phyloP scores from a whole-genome alignment of 1,139 yeast species.

The Debaryomyces singareniensis region DNA sequence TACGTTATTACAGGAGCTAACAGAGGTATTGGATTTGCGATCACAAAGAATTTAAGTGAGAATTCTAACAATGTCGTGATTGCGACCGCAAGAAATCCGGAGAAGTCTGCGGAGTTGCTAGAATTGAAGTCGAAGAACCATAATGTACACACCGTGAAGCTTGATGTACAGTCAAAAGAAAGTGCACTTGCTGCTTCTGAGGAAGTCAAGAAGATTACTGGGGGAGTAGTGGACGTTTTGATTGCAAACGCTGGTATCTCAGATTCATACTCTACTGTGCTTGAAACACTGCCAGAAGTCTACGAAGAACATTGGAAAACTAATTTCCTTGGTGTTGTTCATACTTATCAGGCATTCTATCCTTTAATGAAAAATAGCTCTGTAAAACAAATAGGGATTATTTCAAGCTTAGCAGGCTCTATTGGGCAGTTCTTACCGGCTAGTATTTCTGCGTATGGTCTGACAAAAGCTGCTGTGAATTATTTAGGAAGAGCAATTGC shows the following conservation, averaged over 20 bases:
- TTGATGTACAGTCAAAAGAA: conserved; percentile 2
- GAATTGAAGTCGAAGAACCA: conserved; percentile 6
- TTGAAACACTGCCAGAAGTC: conserved; percentile 10
- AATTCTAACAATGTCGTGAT: conserved; percentile 8
- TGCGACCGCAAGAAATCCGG: conserved; percentile 14
- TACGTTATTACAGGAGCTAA: conserved; percentile 13
- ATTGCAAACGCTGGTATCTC: conserved; percentile 14
- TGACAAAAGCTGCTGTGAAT: conserved; percentile 25
- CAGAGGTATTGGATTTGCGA: conserved; percentile 16
- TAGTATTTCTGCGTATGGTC: conserved; percentile 17
- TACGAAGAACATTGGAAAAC: conserved; percentile 13
- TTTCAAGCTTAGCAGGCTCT: conserved; percentile 19
- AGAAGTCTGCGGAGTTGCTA: conserved; percentile 9
- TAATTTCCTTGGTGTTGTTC: conserved; percentile 25
- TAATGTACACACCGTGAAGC: conserved; percentile 3
- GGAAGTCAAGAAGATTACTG: conserved; percentile 7
- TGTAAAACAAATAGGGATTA: conserved; percentile 17
- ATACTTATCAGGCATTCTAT: conserved; percentile 17
- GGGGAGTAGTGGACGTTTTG: conserved; percentile 12
- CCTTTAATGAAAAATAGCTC: conserved; percentile 16
- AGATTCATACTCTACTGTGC: conserved; percentile 3
- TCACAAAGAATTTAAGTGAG: conserved; percentile 8
- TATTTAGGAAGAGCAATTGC: conserved; percentile 13
- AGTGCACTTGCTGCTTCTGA: conserved; percentile 6
- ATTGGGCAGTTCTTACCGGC: conserved; percentile 7